Percentiles rank a stretch among this genome's conserved stretches.
These are phyloP conservation scores for Xylaria longipes DNA, from an alignment of 495 filamentous ascomycete genomes.

Conservation along the genomic window DNA sequence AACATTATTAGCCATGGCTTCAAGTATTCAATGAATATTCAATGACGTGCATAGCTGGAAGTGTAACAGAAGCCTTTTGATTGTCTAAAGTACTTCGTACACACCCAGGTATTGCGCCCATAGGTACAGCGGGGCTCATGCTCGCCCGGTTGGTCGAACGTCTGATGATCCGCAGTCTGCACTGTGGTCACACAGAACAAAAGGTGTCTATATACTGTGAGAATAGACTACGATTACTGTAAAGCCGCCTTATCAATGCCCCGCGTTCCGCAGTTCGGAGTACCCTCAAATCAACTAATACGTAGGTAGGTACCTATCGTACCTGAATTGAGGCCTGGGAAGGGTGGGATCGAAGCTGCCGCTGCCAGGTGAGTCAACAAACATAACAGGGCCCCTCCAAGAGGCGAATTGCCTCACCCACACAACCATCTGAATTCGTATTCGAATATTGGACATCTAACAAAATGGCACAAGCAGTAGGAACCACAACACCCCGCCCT, in stretches of 20 bases:
- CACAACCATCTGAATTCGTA: not conserved
- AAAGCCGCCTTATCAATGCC: constrained; percentile 12
- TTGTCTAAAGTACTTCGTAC: no score
- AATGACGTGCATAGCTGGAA: not conserved
- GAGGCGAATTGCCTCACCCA: constrained; percentile 25
- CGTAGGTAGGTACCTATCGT: not conserved
- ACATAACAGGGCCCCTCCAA: not conserved
- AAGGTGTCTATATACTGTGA: not conserved
- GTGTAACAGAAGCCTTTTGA: no score
- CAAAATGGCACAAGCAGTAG: constrained; percentile 45
- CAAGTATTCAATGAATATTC: not conserved
- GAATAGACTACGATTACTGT: not conserved
- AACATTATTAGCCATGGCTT: not conserved
- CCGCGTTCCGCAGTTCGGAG: constrained; percentile 20
- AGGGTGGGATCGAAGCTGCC: constrained; percentile 12
- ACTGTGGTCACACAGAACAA: not conserved
- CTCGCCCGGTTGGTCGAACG: not conserved
- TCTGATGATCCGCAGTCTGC: not conserved
- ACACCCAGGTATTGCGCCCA: no score
- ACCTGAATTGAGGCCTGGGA: not conserved
- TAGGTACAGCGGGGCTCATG: not conserved
- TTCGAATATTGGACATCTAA: not conserved
- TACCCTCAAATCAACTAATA: not conserved
- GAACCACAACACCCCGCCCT: constrained; percentile 15
- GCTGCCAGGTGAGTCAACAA: constrained; percentile 22